These are phyloP conservation scores for Lepraria neglecta DNA, from an alignment of 495 filamentous ascomycete species.

Conservation along the genomic window DNA sequence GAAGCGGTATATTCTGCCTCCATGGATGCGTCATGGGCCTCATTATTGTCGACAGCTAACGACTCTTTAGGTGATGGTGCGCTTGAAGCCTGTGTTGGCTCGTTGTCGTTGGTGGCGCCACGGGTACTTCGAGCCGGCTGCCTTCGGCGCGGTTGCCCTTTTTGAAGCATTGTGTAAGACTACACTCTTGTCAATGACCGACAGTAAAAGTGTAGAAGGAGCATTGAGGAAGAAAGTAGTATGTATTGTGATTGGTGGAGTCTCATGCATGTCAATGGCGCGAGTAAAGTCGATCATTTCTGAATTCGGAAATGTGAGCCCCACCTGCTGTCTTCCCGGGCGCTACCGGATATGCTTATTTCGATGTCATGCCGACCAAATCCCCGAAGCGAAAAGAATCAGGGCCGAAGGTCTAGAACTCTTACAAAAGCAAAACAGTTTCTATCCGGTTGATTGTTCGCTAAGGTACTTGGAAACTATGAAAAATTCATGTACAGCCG, in stretches of 20 bases:
- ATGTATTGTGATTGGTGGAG: conserved; percentile 1
- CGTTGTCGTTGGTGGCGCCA: neutral
- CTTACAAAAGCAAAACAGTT: neutral
- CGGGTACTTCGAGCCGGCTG: conserved; percentile 27
- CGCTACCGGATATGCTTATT: conserved; percentile 6
- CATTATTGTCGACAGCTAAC: neutral
- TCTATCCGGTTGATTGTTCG: neutral
- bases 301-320: neutral
- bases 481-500: conserved; percentile 17
- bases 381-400: neutral
- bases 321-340: neutral
- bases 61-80: conserved; percentile 16
- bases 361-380: conserved; percentile 5
- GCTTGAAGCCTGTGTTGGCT: neutral
- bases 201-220: neutral
- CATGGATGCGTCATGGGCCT: neutral
- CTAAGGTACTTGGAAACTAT: conserved; percentile 11
- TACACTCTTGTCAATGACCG: neutral
- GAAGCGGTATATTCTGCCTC: neutral
- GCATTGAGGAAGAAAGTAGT: neutral
- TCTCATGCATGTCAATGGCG: neutral
- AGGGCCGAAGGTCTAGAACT: neutral
- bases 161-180: conserved; percentile 38
- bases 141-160: conserved; percentile 35
- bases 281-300: conserved; percentile 1